Evolutionary conservation across 2,329 filamentous ascomycete species (phyloP).

Genomic region (Alternaria consortialis): DNA sequence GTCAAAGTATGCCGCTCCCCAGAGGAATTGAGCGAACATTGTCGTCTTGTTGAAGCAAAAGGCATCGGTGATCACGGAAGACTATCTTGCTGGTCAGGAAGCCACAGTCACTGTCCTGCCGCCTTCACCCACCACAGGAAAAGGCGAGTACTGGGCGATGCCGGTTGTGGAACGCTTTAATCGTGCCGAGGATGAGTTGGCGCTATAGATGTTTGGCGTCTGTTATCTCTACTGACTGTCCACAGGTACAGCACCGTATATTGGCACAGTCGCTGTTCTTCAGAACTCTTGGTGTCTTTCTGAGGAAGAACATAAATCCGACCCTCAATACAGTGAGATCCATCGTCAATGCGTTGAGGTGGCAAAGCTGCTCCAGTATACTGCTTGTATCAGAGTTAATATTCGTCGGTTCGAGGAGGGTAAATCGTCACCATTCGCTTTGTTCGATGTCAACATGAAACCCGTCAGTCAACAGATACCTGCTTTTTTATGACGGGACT

Average conservation of each 20-base stretch:
- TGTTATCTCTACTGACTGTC: background rate
- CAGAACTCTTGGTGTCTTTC: background rate
- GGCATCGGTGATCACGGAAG: too few species aligned
- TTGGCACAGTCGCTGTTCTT: background rate
- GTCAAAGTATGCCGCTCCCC: too few species aligned
- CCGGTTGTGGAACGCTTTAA: too few species aligned
- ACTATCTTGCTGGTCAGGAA: too few species aligned
- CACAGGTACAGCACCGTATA: background rate
- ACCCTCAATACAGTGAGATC: background rate
- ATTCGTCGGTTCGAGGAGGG: background rate
- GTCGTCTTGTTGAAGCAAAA: too few species aligned
- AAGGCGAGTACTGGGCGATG: too few species aligned
- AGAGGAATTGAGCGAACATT: too few species aligned
- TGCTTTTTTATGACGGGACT: background rate
- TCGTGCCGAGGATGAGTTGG: too few species aligned
- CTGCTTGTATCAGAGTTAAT: background rate
- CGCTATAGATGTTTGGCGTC: fast-evolving
- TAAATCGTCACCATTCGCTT: background rate
- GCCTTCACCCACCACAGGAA: too few species aligned
- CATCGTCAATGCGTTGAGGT: background rate
- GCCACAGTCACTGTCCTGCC: too few species aligned
- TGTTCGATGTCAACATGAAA: background rate
- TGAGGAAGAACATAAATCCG: fast-evolving
- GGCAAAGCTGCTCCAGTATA: background rate
- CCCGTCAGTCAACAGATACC: fast-evolving